Evolutionary conservation across 2,329 filamentous ascomycete species (phyloP), one percentile per base, ranked within the genome.

Genomic region (Apiospora rasikravindrae): DNA sequence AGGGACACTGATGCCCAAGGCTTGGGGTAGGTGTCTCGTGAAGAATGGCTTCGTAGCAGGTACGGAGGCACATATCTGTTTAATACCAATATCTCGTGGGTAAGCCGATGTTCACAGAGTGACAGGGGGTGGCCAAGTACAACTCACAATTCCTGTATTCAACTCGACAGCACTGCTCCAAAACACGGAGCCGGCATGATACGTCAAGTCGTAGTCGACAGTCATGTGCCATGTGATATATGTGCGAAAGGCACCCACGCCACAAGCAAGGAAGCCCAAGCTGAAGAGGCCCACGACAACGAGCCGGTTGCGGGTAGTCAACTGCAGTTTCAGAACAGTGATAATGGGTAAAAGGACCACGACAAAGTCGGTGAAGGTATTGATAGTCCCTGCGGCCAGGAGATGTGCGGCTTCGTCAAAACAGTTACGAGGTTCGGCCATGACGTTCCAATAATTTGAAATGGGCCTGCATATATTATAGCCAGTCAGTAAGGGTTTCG

Each of bases 361-460:
- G 22, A 86, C 77, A 33, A 91, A 82, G 77, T 91, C 88, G 22
- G 88, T 89, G 49, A 86, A 77, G 70, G 89, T 89, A 78, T 90
- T 90, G 72, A 89, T 83, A 29, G 86, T 85, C 0, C 89, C 88
- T 47, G 89, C 83, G 44, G 84, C 83, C 37, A 88, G 83, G 49
- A 89, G 84, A 64, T 87, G 86, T 0, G 81, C 80, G 4, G 87
- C 84, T 72, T 90, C 82, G 26, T 86, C 75, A 42, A 87, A 83
- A 53, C 85, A 83, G 14, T 85, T 77, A 61, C 82, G 81, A 1
- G 78, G 77, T 22, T 73, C 72, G 40, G 72, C 26, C 1, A 81
- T 82, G 1, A 83, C 68, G 19, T 77, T 81, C 81, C 81, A 83
- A 74, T 81, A 83, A 24, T 77, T 78, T 29, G 78, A 78, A 4